A percentile compares a stretch with the other conserved stretches of the same genome.
Evolutionary conservation across 2,329 filamentous ascomycete genomes (phyloP).

Genomic region (Monilinia fructigena): DNA sequence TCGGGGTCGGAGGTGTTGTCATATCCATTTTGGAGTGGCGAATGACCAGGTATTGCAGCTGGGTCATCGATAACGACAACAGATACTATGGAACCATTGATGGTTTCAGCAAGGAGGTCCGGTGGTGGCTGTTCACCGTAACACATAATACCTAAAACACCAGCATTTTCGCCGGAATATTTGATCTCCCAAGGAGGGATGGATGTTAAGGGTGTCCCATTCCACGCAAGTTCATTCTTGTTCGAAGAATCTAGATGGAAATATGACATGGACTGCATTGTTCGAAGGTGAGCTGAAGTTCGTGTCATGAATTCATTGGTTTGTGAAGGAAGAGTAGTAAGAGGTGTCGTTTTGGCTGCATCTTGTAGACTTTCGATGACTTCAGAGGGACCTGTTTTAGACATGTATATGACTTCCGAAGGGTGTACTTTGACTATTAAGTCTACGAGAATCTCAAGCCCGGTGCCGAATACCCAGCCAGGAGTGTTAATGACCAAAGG

Average conservation of each 20-base stretch:
- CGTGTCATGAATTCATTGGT: conserved; percentile 54
- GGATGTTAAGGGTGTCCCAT: conserved; percentile 57
- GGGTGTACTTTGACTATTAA: conserved; percentile 56
- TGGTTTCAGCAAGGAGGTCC: conserved; percentile 59
- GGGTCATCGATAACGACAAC: conserved; percentile 59
- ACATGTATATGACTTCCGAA: conserved; percentile 67
- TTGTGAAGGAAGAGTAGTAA: conserved; percentile 59
- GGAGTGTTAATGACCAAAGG: conserved; percentile 73
- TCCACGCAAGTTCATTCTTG: conserved; percentile 41
- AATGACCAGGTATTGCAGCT: conserved; percentile 48
- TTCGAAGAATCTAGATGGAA: conserved; percentile 55
- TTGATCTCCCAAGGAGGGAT: conserved; percentile 60
- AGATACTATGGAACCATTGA: conserved; percentile 70
- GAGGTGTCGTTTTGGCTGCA: conserved; percentile 42
- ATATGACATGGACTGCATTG: conserved; percentile 79
- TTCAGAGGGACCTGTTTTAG: conserved; percentile 58
- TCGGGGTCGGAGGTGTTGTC: background rate
- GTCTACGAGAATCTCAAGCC: conserved; percentile 61
- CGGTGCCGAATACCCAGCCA: conserved; percentile 71
- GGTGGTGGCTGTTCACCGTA: conserved; percentile 64
- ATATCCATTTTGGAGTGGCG: conserved; percentile 1
- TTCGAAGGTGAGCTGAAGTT: conserved; percentile 63
- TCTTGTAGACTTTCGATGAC: conserved; percentile 53
- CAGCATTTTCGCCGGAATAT: conserved; percentile 52
- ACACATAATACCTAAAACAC: conserved; percentile 64